A percentile compares a stretch with the other conserved stretches of the same genome.
phyloP scores from a whole-genome alignment of 176 grass and related monocot genomes.

The Oropetium thomaeum region DNA sequence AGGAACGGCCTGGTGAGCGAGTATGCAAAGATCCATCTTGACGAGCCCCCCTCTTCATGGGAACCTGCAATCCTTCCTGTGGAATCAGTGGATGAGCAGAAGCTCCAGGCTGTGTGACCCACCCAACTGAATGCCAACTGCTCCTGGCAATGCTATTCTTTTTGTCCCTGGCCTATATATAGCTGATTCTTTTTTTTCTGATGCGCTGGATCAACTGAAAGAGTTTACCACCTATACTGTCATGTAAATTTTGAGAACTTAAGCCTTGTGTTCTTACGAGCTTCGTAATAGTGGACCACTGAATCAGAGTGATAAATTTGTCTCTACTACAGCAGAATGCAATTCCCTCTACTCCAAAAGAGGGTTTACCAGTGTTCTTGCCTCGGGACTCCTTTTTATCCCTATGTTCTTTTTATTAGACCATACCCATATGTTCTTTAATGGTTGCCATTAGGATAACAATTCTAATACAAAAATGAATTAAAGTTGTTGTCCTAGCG shows the following conservation, averaged over 20 bases:
- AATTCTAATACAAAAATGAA: too few species aligned
- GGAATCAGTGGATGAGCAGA: slow-evolving; percentile 78
- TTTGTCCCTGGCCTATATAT: slow-evolving; percentile 39
- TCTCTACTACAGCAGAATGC: slow-evolving; percentile 1
- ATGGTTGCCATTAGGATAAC: too few species aligned
- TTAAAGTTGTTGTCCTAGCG: too few species aligned
- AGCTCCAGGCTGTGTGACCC: slow-evolving; percentile 56
- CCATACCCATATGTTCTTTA: too few species aligned
- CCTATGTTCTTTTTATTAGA: neutral
- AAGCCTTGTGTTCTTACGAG: slow-evolving; percentile 10
- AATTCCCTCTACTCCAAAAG: neutral
- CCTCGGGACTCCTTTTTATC: neutral
- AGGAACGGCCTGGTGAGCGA: slow-evolving; percentile 69
- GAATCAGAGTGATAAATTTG: slow-evolving; percentile 17
- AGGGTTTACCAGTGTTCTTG: too few species aligned
- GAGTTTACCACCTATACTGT: neutral
- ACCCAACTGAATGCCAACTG: neutral
- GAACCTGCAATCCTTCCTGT: slow-evolving; percentile 69
- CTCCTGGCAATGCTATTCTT: slow-evolving; percentile 10
- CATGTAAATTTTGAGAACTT: slow-evolving; percentile 42
- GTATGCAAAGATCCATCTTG: slow-evolving; percentile 78
- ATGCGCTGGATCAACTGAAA: neutral
- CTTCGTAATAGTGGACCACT: slow-evolving; percentile 15
- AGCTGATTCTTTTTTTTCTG: slow-evolving; percentile 24
- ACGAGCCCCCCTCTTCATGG: slow-evolving; percentile 60